A percentile compares a stretch with the other conserved stretches of the same genome.
Conservation (phyloP, 257 asterid genomes). For the Solanum lycopersicoides region DNA sequence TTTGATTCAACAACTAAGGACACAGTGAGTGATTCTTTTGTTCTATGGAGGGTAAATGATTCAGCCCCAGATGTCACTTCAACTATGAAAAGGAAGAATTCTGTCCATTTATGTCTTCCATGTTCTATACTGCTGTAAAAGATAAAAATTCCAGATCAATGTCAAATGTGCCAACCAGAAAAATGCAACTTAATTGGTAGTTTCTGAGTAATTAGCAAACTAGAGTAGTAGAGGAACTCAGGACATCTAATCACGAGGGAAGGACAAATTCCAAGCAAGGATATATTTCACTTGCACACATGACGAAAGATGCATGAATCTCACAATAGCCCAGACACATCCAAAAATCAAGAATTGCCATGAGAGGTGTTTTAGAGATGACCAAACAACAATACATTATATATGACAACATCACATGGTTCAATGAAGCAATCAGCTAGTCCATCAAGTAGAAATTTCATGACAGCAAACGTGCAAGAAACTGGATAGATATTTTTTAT, state of each 20-base stretch:
- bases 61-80: conserved; percentile 13
- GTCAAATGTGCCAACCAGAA: neutral
- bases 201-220: neutral
- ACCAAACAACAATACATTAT: neutral
- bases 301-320: neutral
- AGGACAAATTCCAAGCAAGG: neutral
- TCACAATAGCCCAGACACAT: neutral
- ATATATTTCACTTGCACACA: neutral
- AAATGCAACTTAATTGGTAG: neutral
- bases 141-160: neutral
- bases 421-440: neutral
- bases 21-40: conserved; percentile 11
- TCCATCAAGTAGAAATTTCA: neutral
- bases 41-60: conserved; percentile 5
- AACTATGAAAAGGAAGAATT: neutral
- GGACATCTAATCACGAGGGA: neutral
- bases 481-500: neutral
- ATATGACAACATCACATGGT: neutral
- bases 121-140: neutral
- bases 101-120: neutral
- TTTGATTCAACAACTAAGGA: conserved; percentile 5
- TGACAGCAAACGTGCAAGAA: neutral
- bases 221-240: neutral
- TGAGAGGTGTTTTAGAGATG: neutral
- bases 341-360: neutral